A percentile compares a stretch with the other conserved stretches of the same genome.
These are phyloP conservation scores for Phlebopus sp. DNA, from an alignment of 1,284 basidiomycete genomes.

Conservation along the genomic window DNA sequence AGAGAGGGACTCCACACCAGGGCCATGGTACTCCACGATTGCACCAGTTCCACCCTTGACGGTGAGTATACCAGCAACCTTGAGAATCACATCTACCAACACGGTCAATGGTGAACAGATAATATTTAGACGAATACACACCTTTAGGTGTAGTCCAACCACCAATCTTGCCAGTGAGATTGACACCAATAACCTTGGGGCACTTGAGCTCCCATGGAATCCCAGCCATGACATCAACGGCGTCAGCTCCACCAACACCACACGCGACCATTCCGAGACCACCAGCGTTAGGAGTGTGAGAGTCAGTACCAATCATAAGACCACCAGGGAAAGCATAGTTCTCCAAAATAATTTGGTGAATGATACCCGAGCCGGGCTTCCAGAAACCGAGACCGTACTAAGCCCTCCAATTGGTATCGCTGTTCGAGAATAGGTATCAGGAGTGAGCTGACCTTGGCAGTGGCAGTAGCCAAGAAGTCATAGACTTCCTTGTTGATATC, in stretches of 20 bases:
- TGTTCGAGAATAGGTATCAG: not conserved
- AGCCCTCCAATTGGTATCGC: not conserved
- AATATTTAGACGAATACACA: slow-evolving; percentile 25
- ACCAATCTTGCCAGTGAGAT: slow-evolving; percentile 90
- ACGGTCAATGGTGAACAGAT: slow-evolving; percentile 2
- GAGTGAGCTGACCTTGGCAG: slow-evolving; percentile 70
- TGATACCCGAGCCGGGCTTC: slow-evolving; percentile 98
- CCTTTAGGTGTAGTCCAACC: slow-evolving; percentile 99
- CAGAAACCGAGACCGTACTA: slow-evolving; percentile 99
- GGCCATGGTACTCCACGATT: slow-evolving; percentile 92
- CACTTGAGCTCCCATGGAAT: slow-evolving; percentile 99
- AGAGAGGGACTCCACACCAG: slow-evolving; percentile 94
- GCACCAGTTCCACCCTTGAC: slow-evolving; percentile 98
- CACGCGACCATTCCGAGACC: slow-evolving; percentile 99
- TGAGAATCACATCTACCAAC: slow-evolving; percentile 84
- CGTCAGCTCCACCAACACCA: slow-evolving; percentile 99
- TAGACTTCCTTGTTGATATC: slow-evolving; percentile 99
- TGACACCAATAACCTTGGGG: slow-evolving; percentile 98
- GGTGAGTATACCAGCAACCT: slow-evolving; percentile 95
- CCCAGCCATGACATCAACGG: slow-evolving; percentile 97
- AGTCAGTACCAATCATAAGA: slow-evolving; percentile 99
- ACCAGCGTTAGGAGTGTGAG: slow-evolving; percentile 98
- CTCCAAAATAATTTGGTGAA: slow-evolving; percentile 96
- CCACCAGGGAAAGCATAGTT: slow-evolving; percentile 99
- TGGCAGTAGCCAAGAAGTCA: slow-evolving; percentile 97